Evolutionary conservation across 495 filamentous ascomycete species (phyloP).

Genomic region (Entonaema liquescens): DNA sequence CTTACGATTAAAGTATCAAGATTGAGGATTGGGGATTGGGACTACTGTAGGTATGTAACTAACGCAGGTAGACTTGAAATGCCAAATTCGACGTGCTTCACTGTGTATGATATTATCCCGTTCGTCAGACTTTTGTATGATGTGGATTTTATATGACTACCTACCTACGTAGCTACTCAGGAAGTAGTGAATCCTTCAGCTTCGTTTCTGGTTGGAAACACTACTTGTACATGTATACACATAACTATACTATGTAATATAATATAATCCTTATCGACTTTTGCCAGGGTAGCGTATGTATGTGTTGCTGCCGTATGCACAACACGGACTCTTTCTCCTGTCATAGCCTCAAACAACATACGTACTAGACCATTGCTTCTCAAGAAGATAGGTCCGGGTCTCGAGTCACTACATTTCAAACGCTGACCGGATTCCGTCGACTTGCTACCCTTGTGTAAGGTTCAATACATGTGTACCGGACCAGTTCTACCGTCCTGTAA

Average conservation of each 20-base stretch:
- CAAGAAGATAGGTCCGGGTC: background rate
- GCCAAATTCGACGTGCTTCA: background rate
- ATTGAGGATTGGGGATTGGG: background rate
- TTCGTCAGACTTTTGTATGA: background rate
- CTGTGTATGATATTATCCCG: background rate
- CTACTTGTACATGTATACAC: background rate
- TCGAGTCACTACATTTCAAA: conserved; percentile 13
- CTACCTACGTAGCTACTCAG: background rate
- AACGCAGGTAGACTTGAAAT: background rate
- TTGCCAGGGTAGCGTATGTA: conserved; percentile 3
- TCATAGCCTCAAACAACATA: conserved; percentile 21
- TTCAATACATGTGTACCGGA: background rate
- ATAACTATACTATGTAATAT: no score
- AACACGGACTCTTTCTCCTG: conserved; percentile 20
- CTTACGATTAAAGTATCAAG: background rate
- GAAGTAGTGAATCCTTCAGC: background rate
- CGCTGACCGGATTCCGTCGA: conserved; percentile 13
- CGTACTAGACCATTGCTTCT: conserved; percentile 3
- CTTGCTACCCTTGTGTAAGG: conserved; percentile 7
- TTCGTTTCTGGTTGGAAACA: background rate
- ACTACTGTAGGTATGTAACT: background rate
- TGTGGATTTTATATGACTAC: background rate
- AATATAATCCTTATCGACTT: no score
- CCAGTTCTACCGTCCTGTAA: background rate
- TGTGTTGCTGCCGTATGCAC: conserved; percentile 15